Evolutionary conservation across 2,329 filamentous ascomycete species (phyloP).

Genomic region (Epichloe aotearoae): DNA sequence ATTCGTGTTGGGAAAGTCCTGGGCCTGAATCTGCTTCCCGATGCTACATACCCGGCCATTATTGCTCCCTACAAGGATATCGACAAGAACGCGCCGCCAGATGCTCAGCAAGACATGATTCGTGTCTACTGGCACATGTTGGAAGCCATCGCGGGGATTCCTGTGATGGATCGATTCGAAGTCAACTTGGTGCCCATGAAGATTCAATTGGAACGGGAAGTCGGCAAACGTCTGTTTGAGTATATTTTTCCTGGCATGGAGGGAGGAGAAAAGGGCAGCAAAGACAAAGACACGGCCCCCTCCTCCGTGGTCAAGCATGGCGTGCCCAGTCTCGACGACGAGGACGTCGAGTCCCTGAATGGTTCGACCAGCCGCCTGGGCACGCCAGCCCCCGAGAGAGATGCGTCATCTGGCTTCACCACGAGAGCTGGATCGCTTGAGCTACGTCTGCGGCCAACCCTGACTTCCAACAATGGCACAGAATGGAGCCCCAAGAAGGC

Average conservation of each 20-base stretch:
- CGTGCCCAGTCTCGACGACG: conserved; percentile 8
- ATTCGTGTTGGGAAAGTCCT: conserved; percentile 80
- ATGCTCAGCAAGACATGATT: conserved; percentile 61
- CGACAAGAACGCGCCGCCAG: conserved; percentile 31
- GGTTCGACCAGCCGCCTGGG: conserved; percentile 25
- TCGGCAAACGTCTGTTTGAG: conserved; percentile 86
- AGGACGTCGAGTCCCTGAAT: conserved; percentile 33
- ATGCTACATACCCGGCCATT: conserved; percentile 93
- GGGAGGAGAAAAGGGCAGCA: conserved; percentile 36
- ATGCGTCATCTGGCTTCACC: conserved; percentile 31
- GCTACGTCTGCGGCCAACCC: conserved; percentile 68
- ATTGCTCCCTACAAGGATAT: conserved; percentile 77
- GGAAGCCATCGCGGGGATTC: conserved; percentile 93
- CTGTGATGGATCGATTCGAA: conserved; percentile 94
- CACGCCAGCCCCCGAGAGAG: conserved; percentile 30
- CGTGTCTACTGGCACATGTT: conserved; percentile 96
- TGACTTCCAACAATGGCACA: conserved; percentile 42
- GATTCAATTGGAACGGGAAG: conserved; percentile 83
- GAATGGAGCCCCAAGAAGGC: conserved; percentile 30
- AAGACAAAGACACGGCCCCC: conserved; percentile 48
- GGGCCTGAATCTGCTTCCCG: conserved; percentile 76
- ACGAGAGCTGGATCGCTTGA: conserved; percentile 65
- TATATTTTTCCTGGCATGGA: conserved; percentile 90
- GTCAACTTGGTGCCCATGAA: conserved; percentile 87
- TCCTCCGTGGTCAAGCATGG: conserved; percentile 41